Percentiles rank a stretch among this genome's conserved stretches.
phyloP scores from a whole-genome alignment of 306 rosid species.

The Vigna reflexopilosa region DNA sequence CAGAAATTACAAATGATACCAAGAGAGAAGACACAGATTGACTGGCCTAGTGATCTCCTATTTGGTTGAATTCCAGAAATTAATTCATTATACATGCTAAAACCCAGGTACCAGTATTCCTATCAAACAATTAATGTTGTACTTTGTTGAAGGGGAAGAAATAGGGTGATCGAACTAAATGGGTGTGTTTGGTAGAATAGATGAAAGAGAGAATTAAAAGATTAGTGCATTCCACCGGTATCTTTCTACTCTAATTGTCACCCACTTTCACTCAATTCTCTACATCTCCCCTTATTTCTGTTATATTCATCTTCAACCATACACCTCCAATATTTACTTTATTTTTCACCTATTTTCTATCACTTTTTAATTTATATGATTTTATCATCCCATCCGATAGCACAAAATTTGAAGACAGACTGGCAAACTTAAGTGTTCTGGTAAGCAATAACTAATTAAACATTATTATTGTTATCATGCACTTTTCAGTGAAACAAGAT shows the following conservation, averaged over 20 bases:
- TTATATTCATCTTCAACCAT: too few relatives aligned
- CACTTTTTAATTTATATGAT: too few relatives aligned
- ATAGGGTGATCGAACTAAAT: background rate
- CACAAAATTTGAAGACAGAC: constrained; percentile 12
- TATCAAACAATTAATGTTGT: constrained; percentile 15
- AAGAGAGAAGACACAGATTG: constrained; percentile 4
- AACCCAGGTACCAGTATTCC: background rate
- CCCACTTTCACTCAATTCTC: too few relatives aligned
- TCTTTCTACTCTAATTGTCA: too few relatives aligned
- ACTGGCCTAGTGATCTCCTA: background rate
- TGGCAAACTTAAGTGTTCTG: background rate
- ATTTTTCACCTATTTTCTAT: too few relatives aligned
- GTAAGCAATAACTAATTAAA: background rate
- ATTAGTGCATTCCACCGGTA: too few relatives aligned
- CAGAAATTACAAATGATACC: constrained; percentile 6
- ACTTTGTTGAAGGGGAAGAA: too few relatives aligned
- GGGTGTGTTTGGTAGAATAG: too few relatives aligned
- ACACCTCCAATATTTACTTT: too few relatives aligned
- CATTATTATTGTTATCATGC: background rate
- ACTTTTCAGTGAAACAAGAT: too few relatives aligned
- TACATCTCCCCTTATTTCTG: too few relatives aligned
- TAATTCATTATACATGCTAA: constrained; percentile 24
- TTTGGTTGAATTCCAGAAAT: constrained; percentile 32
- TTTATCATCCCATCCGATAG: background rate
- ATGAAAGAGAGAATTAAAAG: too few relatives aligned